Evolutionary conservation across 495 filamentous ascomycete species (phyloP).

Genomic region (Aspergillus leporis): DNA sequence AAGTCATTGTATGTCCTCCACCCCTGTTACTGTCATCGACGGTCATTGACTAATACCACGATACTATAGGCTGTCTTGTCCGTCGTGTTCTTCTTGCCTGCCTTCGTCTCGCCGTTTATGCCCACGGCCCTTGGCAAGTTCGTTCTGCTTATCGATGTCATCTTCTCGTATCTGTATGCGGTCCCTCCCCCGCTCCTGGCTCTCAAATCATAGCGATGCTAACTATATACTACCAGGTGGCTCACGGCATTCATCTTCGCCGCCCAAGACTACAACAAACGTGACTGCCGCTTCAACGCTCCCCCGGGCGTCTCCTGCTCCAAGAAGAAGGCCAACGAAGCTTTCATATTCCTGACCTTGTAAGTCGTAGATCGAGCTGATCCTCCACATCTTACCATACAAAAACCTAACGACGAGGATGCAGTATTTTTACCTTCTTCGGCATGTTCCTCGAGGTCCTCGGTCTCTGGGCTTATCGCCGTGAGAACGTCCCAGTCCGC

Average conservation of each 20-base stretch:
- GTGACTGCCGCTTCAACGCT: slow-evolving; percentile 33
- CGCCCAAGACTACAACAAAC: slow-evolving; percentile 53
- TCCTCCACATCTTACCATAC: background rate
- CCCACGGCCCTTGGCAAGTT: slow-evolving; percentile 43
- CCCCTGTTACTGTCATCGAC: background rate
- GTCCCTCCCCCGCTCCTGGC: background rate
- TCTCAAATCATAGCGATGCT: slow-evolving; percentile 15
- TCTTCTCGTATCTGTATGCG: slow-evolving; percentile 62
- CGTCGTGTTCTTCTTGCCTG: slow-evolving; percentile 57
- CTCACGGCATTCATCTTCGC: slow-evolving; percentile 61
- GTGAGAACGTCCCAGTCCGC: slow-evolving; percentile 21
- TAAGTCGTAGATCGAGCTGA: slow-evolving; percentile 32
- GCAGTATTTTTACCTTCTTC: slow-evolving; percentile 48
- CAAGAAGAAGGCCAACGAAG: slow-evolving; percentile 51
- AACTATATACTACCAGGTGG: slow-evolving; percentile 42
- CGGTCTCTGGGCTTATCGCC: slow-evolving; percentile 48
- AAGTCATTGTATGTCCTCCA: slow-evolving; percentile 53
- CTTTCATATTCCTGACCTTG: slow-evolving; percentile 65
- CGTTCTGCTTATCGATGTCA: slow-evolving; percentile 54
- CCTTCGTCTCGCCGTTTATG: slow-evolving; percentile 55
- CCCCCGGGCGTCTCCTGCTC: slow-evolving; percentile 33
- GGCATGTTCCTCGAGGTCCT: slow-evolving; percentile 54
- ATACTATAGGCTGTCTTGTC: slow-evolving; percentile 51
- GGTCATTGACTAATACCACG: background rate
- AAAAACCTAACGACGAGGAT: slow-evolving; percentile 2